Evolutionary conservation across 1,284 basidiomycete genomes (phyloP), one percentile per base, ranked within the genome.

Genomic region (Malassezia obtusa): DNA sequence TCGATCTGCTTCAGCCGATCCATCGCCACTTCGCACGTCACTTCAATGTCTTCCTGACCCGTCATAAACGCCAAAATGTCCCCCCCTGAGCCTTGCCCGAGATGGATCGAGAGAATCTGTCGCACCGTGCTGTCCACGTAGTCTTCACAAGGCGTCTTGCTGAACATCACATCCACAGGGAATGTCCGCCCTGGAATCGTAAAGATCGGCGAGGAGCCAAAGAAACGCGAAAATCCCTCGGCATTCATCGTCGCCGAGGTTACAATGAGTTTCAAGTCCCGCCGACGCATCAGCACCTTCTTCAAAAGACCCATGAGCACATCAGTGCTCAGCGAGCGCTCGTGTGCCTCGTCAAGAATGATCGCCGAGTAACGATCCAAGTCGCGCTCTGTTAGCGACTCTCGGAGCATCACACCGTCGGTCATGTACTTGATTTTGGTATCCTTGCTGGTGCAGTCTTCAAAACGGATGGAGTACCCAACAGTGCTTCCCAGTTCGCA

Each of bases 31-130:
- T 63, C 59, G 25, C 65, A 70, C 11, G 64, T 67, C 12, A 67
- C 65, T 75, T 96, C 89, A 59, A 99, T 99, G 73, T 99, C 94
- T 76, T 99, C 94, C 76, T 98, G 94, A 50, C 94, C 94, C 24
- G 94, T 99, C 92, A 98, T 98, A 76, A 99, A 99, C 14, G 98
- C 89, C 32, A 99, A 79, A 52, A 98, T 88, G 77, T 98, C 94
- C 5, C 94, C 94, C 0, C 83, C 83, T 11, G 22, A 10, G n/a
- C 90, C 89, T 17, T 86, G 81, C 0, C 90, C 89, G 22, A 98
- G 79, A 71, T 98, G 94, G 47, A 99, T 96, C 67, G 92, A 87
- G 8, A 98, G 79, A 7, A 95, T 86, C 76, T 98, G 91, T 77
- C 96, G 98, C 60, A 99, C 91, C 0, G 94, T 87, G 58, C 86